These are phyloP conservation scores for Polyporus tsugae DNA, from an alignment of 1,284 basidiomycete genomes.

Conservation along the genomic window DNA sequence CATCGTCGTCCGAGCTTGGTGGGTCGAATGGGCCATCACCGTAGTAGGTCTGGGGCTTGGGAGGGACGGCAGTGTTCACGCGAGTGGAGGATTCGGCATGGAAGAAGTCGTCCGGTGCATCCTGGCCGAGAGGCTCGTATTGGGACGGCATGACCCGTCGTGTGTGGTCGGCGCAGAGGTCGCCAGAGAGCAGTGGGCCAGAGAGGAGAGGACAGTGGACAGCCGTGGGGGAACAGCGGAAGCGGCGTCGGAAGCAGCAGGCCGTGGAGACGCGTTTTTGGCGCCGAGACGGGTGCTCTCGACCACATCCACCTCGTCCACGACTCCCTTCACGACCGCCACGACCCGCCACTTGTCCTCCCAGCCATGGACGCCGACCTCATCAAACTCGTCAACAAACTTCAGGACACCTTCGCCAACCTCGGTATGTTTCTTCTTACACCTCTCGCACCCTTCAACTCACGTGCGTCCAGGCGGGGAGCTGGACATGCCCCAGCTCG, in stretches of 20 bases:
- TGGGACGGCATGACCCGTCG: slow-evolving; percentile 29
- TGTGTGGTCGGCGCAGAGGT: slow-evolving; percentile 14
- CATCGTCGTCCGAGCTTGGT: slow-evolving; percentile 73
- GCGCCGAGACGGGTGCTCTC: slow-evolving; percentile 18
- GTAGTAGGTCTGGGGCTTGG: slow-evolving; percentile 59
- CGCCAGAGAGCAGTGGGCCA: neutral
- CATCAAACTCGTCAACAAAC: slow-evolving; percentile 95
- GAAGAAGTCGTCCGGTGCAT: slow-evolving; percentile 29
- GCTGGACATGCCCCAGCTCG: slow-evolving; percentile 87
- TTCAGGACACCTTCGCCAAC: slow-evolving; percentile 90
- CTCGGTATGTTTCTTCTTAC: slow-evolving; percentile 61
- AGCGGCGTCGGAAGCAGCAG: slow-evolving; percentile 20
- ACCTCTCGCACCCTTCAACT: slow-evolving; percentile 19
- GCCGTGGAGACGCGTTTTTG: slow-evolving; percentile 36
- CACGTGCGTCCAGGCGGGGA: slow-evolving; percentile 68
- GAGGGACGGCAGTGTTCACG: slow-evolving; percentile 18
- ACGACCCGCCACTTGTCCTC: slow-evolving; percentile 24
- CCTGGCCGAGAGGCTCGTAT: slow-evolving; percentile 36
- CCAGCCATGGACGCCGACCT: slow-evolving; percentile 89
- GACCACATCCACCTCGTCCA: slow-evolving; percentile 6
- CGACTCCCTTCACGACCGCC: slow-evolving; percentile 28
- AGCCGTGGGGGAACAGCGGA: slow-evolving; percentile 2
- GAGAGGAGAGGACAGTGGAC: neutral
- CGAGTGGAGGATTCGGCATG: slow-evolving; percentile 14
- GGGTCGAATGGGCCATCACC: slow-evolving; percentile 76